These are phyloP conservation scores for Graphiopsis chlorocephala DNA, from an alignment of 2,329 filamentous ascomycete genomes.

Conservation along the genomic window DNA sequence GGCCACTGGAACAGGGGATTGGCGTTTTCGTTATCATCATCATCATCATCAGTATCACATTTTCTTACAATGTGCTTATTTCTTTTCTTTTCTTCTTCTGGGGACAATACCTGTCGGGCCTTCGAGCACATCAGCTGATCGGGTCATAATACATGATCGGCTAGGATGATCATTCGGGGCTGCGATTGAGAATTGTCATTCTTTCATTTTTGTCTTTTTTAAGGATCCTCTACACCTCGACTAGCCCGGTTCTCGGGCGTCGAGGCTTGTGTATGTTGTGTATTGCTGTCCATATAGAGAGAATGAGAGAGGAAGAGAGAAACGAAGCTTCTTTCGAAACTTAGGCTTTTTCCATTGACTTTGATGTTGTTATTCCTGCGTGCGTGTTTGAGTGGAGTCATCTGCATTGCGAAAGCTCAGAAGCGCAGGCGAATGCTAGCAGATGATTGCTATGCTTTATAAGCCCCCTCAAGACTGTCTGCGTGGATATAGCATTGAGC, in stretches of 20 bases:
- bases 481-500: too few relatives aligned
- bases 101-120: neutral
- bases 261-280: neutral
- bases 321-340: neutral
- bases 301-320: neutral
- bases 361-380: too few relatives aligned
- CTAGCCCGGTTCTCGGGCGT: neutral
- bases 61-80: neutral
- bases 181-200: neutral
- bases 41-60: neutral
- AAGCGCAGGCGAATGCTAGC: too few relatives aligned
- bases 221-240: neutral
- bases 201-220: neutral
- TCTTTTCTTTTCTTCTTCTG: neutral
- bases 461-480: too few relatives aligned
- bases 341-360: too few relatives aligned
- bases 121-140: neutral
- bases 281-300: neutral
- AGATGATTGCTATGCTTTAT: too few relatives aligned
- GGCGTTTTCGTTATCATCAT: neutral
- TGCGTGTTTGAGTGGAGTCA: too few relatives aligned
- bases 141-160: neutral
- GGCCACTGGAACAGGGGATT: slow-evolving; percentile 1
- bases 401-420: too few relatives aligned
- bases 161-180: neutral